phyloP scores from a whole-genome alignment of 78 protist genomes.

The Isochrysis galbana region DNA sequence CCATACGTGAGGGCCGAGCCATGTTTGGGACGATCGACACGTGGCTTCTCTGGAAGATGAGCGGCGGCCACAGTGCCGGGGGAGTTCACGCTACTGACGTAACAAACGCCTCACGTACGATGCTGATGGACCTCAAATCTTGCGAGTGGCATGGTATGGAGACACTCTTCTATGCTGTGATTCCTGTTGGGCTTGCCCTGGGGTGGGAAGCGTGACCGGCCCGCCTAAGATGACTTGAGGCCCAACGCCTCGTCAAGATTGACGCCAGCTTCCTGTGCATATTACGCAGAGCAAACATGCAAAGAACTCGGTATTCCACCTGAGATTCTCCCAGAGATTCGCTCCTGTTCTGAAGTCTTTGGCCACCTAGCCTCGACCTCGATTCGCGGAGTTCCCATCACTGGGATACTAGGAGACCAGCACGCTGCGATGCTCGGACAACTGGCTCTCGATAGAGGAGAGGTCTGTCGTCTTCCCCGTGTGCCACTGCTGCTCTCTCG shows the following conservation, averaged over 20 bases:
- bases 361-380: neutral
- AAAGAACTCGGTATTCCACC: no score
- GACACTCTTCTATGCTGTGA: no score
- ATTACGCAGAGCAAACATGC: no score
- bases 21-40: slow-evolving; percentile 93
- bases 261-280: neutral
- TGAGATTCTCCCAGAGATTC: neutral
- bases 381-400: neutral
- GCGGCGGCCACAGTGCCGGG: neutral
- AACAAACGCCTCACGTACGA: slow-evolving; percentile 95
- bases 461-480: no score
- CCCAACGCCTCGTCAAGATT: no score
- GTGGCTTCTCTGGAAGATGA: slow-evolving; percentile 88
- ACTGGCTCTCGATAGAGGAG: no score
- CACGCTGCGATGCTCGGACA: slow-evolving; percentile 98
- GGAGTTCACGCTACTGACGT: slow-evolving; percentile 87
- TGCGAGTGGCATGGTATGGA: slow-evolving; percentile 80
- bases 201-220: no score
- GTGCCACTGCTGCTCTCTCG: no score
- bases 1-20: no score
- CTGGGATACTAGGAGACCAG: slow-evolving; percentile 91
- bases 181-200: no score
- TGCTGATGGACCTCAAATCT: slow-evolving; percentile 90
- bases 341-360: neutral
- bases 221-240: no score